Evolutionary conservation across 495 filamentous ascomycete genomes (phyloP).

Genomic region (Apodospora peruviana): DNA sequence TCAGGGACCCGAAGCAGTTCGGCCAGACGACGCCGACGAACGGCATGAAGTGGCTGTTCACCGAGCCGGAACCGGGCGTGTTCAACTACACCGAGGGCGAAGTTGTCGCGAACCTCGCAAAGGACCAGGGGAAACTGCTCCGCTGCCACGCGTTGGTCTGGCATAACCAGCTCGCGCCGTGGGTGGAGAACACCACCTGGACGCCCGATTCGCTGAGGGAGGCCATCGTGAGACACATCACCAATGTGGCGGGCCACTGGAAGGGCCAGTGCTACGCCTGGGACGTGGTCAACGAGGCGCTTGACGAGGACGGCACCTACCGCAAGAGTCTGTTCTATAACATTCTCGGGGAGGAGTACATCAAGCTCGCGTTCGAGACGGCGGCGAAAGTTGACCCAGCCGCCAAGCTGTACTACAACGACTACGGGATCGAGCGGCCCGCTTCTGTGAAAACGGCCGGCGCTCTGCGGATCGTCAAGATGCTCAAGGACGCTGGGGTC

Average conservation of each 20-base stretch:
- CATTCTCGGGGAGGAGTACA: constrained; percentile 51
- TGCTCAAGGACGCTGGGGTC: constrained; percentile 45
- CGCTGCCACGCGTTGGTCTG: constrained; percentile 58
- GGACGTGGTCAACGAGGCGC: constrained; percentile 69
- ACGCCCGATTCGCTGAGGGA: constrained; percentile 44
- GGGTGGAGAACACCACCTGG: constrained; percentile 49
- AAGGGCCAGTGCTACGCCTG: constrained; percentile 50
- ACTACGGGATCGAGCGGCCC: constrained; percentile 60
- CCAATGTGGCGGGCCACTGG: constrained; percentile 46
- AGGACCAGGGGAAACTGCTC: constrained; percentile 43
- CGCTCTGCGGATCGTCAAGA: constrained; percentile 50
- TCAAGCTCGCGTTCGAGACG: constrained; percentile 51
- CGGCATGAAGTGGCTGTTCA: constrained; percentile 50
- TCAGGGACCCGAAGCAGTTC: constrained; percentile 42
- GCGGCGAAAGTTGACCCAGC: constrained; percentile 47
- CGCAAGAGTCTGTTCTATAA: constrained; percentile 51
- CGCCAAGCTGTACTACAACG: constrained; percentile 65
- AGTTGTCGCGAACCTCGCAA: constrained; percentile 40
- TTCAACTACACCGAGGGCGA: constrained; percentile 54
- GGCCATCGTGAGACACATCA: constrained; percentile 51
- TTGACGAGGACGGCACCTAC: constrained; percentile 62
- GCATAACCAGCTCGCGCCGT: constrained; percentile 54
- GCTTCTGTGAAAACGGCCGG: constrained; percentile 25
- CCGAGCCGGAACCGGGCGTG: constrained; percentile 38
- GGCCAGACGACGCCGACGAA: constrained; percentile 50